Base-by-base conservation (phyloP, 1,284 basidiomycete species). In the Trametes hirsuta region DNA sequence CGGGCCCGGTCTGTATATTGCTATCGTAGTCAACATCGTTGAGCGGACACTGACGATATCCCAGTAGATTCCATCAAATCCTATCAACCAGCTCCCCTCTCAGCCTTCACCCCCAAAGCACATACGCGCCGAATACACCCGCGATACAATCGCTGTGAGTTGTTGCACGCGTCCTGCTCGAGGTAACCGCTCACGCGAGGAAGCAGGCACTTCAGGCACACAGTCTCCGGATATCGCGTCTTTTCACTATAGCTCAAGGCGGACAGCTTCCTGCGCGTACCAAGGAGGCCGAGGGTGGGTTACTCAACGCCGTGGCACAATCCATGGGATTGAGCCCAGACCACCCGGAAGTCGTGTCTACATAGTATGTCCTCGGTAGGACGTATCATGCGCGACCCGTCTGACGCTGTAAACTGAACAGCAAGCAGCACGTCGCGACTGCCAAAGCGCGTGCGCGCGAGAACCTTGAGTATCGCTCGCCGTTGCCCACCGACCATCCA, bases 191-290 rank as follows among this genome's bases (percentile, higher is more conserved):
- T 50, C 2, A 40, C 12, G 3, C 10, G 9, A n/a, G 8, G 2
- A 3, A 14, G 30, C 47, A 68, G 67, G 60, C 63, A 1, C 35
- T 68, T 15, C 67, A 61, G 36, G 53, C 67, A 22, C 51, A 68
- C 44, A 48, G 58, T n/a, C n/a, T 68, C 4, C 57, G 61, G 9
- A 22, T 61, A 2, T 34, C 58, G 2, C 58, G 49, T 3, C 47
- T 62, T 6, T 41, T 59, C 3, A 14, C 36, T 18, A 35, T 40
- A 11, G 44, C 50, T 8, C 51, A 48, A 18, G 54, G 46, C 3
- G 18, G 34, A 18, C 24, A 24, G 6, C 39, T 35, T 0, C 18
- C 44, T 21, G 47, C 53, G 1, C n/a, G 15, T 9, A 52, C 51
- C 21, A 25, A 47, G 8, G 51, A 56, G 1, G 49, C 55, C 2